Percentiles rank a stretch among this genome's conserved stretches.
Conservation (phyloP, 2,329 filamentous ascomycete genomes). For the Macroventuria anomochaeta region DNA sequence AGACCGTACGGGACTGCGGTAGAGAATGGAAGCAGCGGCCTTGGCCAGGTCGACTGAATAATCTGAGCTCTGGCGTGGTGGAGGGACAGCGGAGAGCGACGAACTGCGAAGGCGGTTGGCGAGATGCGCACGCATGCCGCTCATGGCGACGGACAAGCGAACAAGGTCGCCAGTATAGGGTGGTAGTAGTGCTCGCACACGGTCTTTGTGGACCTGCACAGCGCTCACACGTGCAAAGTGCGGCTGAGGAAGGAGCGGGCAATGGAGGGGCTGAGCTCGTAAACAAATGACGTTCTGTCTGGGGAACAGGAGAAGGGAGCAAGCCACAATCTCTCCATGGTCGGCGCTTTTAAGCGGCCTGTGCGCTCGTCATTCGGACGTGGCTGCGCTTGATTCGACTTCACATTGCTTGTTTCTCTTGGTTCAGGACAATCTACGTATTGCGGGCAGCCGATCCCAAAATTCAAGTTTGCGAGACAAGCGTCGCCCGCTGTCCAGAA, state of each 20-base stretch:
- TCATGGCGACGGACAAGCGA: conserved; percentile 34
- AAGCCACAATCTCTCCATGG: conserved; percentile 5
- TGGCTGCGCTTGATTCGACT: conserved; percentile 14
- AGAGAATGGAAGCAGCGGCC: conserved; percentile 61
- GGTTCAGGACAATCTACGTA: not conserved
- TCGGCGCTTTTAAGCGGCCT: conserved; percentile 1
- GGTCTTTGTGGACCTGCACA: not conserved
- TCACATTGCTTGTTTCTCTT: conserved; percentile 5
- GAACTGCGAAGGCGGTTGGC: conserved; percentile 50
- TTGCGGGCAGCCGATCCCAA: not conserved
- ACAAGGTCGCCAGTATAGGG: not conserved
- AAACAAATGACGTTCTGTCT: conserved; percentile 18
- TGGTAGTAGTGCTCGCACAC: not conserved
- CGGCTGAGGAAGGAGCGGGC: conserved; percentile 4
- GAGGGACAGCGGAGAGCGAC: conserved; percentile 57
- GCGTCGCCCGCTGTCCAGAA: not conserved
- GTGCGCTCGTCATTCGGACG: not conserved
- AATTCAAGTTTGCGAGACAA: not conserved
- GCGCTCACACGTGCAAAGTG: conserved; percentile 6
- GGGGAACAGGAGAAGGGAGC: conserved; percentile 16
- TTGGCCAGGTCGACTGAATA: conserved; percentile 58
- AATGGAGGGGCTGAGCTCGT: conserved; percentile 6
- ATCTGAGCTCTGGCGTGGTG: conserved; percentile 53
- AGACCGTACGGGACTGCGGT: conserved; percentile 60
- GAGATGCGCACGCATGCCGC: conserved; percentile 48